Percentiles rank a stretch among this genome's conserved stretches.
phyloP scores from a whole-genome alignment of 768 basidiomycete genomes.

The Lentinula raphanica region DNA sequence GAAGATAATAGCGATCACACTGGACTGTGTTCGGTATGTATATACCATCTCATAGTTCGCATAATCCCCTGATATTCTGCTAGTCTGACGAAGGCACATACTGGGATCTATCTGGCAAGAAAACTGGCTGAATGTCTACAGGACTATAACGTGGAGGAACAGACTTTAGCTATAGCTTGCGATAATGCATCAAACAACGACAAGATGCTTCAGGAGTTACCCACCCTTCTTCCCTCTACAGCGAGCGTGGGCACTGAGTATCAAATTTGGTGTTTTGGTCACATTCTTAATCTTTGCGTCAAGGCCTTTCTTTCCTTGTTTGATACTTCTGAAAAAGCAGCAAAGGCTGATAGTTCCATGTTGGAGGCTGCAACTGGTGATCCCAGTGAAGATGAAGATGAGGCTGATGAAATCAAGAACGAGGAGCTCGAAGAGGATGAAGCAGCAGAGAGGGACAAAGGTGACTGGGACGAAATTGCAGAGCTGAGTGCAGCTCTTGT shows the following conservation, averaged over 20 bases:
- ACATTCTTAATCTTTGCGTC: neutral
- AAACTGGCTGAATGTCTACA: neutral
- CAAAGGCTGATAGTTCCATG: neutral
- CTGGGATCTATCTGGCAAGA: neutral
- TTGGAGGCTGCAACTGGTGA: neutral
- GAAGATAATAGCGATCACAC: neutral
- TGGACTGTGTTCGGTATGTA: neutral
- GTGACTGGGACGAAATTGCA: neutral
- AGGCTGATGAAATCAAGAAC: neutral
- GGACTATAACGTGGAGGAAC: neutral
- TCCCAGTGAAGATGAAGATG: neutral
- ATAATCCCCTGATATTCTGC: neutral
- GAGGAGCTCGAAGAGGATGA: neutral
- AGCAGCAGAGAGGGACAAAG: neutral
- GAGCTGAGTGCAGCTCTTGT: neutral
- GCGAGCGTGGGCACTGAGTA: neutral
- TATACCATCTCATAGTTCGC: neutral
- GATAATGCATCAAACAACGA: constrained; percentile 1
- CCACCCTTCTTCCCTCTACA: neutral
- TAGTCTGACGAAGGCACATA: neutral
- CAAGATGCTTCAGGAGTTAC: neutral
- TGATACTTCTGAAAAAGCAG: neutral
- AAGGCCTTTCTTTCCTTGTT: neutral
- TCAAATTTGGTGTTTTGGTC: neutral
- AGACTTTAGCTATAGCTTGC: constrained; percentile 1